Percentiles rank a stretch among this genome's conserved stretches.
Conservation (phyloP, 1,284 basidiomycete genomes). For the Xerocomus amazonicus region DNA sequence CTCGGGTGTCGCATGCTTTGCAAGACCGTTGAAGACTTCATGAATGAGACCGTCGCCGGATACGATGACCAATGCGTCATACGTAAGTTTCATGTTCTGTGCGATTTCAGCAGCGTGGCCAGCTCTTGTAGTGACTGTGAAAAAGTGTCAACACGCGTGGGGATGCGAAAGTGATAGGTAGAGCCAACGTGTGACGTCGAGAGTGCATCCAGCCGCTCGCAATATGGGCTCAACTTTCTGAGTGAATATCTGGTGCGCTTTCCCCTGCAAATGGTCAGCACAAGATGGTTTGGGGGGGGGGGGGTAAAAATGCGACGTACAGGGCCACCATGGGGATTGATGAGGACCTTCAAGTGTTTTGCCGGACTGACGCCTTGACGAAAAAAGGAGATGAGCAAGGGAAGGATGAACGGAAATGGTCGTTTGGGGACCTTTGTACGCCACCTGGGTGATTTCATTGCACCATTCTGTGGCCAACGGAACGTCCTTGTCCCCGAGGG, state of each 20-base stretch:
- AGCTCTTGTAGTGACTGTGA: slow-evolving; percentile 65
- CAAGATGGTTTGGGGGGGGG: not conserved
- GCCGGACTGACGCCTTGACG: slow-evolving; percentile 47
- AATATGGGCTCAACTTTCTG: slow-evolving; percentile 78
- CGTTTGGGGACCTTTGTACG: slow-evolving; percentile 57
- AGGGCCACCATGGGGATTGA: slow-evolving; percentile 85
- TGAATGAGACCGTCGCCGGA: slow-evolving; percentile 91
- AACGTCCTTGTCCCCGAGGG: slow-evolving; percentile 37
- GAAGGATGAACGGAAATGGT: not conserved
- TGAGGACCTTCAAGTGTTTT: slow-evolving; percentile 63
- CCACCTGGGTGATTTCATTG: slow-evolving; percentile 48
- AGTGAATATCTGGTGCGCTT: slow-evolving; percentile 59
- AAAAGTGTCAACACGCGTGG: slow-evolving; percentile 4
- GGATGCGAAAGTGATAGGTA: slow-evolving; percentile 3
- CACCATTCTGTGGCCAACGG: slow-evolving; percentile 53
- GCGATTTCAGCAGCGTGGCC: slow-evolving; percentile 76
- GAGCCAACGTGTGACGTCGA: slow-evolving; percentile 60
- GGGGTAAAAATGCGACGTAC: slow-evolving; percentile 37
- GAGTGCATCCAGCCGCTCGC: slow-evolving; percentile 66
- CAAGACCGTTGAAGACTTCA: slow-evolving; percentile 92
- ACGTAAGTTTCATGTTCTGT: slow-evolving; percentile 57
- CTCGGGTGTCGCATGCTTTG: slow-evolving; percentile 63
- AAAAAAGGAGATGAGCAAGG: slow-evolving; percentile 2
- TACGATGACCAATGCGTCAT: slow-evolving; percentile 78
- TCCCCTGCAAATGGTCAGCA: slow-evolving; percentile 50